These are phyloP conservation scores for Acaromyces ingoldii DNA, from an alignment of 1,284 basidiomycete genomes.

Conservation along the genomic window DNA sequence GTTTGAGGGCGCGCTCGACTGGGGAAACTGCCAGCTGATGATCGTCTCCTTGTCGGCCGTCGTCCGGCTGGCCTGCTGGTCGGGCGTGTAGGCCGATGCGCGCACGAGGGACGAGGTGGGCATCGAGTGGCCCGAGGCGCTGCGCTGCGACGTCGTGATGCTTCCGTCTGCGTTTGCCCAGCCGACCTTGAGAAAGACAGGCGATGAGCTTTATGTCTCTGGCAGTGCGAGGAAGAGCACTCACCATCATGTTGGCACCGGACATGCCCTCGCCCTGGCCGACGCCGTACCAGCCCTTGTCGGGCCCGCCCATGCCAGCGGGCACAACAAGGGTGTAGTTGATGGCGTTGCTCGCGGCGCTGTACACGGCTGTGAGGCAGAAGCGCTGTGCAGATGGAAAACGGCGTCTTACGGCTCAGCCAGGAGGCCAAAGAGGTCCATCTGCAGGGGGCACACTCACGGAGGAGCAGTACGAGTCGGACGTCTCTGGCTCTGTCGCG, in stretches of 20 bases:
- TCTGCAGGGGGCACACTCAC: too few relatives aligned
- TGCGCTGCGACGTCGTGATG: constrained; percentile 3
- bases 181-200: too few relatives aligned
- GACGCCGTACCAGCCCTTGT: constrained; percentile 3
- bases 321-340: constrained; percentile 32
- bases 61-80: neutral
- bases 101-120: neutral
- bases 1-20: constrained; percentile 10
- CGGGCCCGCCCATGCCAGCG: neutral
- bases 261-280: neutral
- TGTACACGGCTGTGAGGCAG: constrained; percentile 30
- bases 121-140: neutral
- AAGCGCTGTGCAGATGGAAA: too few relatives aligned
- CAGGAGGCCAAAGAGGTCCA: too few relatives aligned
- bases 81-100: neutral
- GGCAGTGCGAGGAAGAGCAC: neutral
- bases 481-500: too few relatives aligned
- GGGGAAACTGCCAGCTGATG: constrained; percentile 26
- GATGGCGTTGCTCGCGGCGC: constrained; percentile 13
- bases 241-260: constrained; percentile 4
- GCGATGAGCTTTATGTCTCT: too few relatives aligned
- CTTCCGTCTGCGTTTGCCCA: neutral
- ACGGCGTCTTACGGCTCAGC: too few relatives aligned
- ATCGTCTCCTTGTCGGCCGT: constrained; percentile 51
- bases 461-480: too few relatives aligned